These are phyloP conservation scores for Candida sp. DNA, from an alignment of 1,139 yeast genomes.

Conservation along the genomic window DNA sequence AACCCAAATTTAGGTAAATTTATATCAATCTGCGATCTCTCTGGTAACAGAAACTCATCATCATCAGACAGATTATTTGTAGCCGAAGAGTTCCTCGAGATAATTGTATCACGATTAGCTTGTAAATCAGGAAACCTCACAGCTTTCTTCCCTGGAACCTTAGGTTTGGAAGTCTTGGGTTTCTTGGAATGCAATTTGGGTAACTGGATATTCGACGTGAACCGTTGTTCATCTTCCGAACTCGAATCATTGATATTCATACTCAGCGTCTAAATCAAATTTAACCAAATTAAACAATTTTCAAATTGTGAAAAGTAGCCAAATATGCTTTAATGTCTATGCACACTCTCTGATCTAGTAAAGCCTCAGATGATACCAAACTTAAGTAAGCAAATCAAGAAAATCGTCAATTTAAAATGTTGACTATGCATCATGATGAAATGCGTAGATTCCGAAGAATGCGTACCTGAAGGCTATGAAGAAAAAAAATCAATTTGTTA, in stretches of 20 bases:
- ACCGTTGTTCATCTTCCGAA: conserved; percentile 13
- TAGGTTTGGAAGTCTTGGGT: conserved; percentile 2
- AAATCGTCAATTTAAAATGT: neutral
- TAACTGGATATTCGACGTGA: conserved; percentile 11
- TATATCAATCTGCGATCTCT: neutral
- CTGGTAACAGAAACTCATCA: conserved; percentile 3
- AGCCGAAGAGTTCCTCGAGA: conserved; percentile 23
- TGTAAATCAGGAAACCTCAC: conserved; percentile 31
- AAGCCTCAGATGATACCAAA: neutral
- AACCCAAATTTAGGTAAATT: conserved; percentile 9
- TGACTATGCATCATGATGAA: neutral
- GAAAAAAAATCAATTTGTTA: too few relatives aligned
- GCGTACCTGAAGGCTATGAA: neutral
- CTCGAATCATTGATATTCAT: conserved; percentile 5
- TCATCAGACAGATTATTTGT: conserved; percentile 11
- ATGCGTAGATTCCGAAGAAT: neutral
- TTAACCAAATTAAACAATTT: neutral
- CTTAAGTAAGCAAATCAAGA: neutral
- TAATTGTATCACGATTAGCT: conserved; percentile 16
- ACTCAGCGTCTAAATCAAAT: neutral
- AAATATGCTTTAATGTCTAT: too few relatives aligned
- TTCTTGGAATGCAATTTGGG: conserved; percentile 8
- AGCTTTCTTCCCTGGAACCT: conserved; percentile 14
- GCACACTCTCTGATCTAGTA: neutral
- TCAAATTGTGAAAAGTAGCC: neutral